Conservation (phyloP, 2,329 filamentous ascomycete genomes). For the Aspergillus udagawae region DNA sequence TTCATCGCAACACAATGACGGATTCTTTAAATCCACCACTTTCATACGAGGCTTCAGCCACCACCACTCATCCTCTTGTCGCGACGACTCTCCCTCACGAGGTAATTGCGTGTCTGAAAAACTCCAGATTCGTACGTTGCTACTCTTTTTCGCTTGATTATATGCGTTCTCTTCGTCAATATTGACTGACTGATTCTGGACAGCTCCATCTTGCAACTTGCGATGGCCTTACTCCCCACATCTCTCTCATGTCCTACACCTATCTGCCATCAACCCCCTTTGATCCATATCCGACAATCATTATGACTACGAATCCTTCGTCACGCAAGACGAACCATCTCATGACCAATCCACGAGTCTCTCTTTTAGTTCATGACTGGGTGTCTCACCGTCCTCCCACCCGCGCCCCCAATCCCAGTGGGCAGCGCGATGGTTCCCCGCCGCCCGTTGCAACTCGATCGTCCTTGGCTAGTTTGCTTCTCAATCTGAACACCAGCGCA, state of each 20-base stretch:
- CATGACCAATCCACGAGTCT: conserved; percentile 77
- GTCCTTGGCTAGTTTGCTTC: conserved; percentile 74
- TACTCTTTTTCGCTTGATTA: conserved; percentile 10
- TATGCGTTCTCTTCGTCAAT: conserved; percentile 6
- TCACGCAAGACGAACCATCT: conserved; percentile 72
- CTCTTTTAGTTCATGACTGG: conserved; percentile 97
- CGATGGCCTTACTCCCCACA: conserved; percentile 75
- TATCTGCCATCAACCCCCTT: conserved; percentile 79
- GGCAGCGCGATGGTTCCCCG: conserved; percentile 57
- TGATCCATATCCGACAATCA: conserved; percentile 71
- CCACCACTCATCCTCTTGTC: conserved; percentile 66
- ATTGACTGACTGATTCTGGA: conserved; percentile 5
- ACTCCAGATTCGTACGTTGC: conserved; percentile 79
- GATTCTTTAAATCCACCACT: conserved; percentile 61
- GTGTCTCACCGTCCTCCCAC: conserved; percentile 86
- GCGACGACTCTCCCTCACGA: conserved; percentile 72
- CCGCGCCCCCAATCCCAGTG: conserved; percentile 52
- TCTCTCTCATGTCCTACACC: conserved; percentile 98
- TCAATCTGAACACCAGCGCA: conserved; percentile 86
- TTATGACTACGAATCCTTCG: conserved; percentile 85
- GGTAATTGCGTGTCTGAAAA: conserved; percentile 86
- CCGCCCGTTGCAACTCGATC: conserved; percentile 61
- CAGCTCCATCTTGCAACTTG: conserved; percentile 95
- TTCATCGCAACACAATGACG: conserved; percentile 30
- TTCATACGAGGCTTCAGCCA: conserved; percentile 70